These are phyloP conservation scores for Fusarium tanahbumbuense DNA, from an alignment of 2,329 filamentous ascomycete species.

Conservation along the genomic window DNA sequence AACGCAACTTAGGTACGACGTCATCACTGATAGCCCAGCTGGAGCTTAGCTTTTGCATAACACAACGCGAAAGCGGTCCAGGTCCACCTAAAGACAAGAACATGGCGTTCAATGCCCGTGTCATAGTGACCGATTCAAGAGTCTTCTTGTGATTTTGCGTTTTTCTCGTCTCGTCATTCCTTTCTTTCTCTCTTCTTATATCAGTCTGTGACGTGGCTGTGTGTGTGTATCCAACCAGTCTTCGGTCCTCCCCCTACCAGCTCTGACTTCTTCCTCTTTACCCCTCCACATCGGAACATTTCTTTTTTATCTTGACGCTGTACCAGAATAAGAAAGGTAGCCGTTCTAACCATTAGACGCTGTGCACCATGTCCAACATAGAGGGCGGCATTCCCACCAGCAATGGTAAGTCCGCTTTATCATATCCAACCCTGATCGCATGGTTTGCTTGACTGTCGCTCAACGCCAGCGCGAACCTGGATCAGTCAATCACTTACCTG, in stretches of 20 bases:
- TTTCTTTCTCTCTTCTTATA: neutral
- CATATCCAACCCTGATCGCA: neutral
- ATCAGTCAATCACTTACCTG: neutral
- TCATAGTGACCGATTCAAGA: constrained; percentile 28
- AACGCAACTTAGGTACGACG: constrained; percentile 16
- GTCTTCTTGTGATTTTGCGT: constrained; percentile 8
- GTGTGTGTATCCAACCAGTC: constrained; percentile 6
- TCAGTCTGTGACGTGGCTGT: constrained; percentile 31
- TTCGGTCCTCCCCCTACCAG: constrained; percentile 6
- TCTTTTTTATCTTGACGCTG: constrained; percentile 3
- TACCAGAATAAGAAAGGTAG: neutral
- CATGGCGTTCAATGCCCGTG: constrained; percentile 35
- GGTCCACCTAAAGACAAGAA: constrained; percentile 37
- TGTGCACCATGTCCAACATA: constrained; percentile 34
- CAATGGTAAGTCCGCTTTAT: constrained; percentile 38
- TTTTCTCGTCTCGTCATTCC: constrained; percentile 5
- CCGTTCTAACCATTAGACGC: neutral
- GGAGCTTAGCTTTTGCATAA: constrained; percentile 12
- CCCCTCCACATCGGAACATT: constrained; percentile 16
- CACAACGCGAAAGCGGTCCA: constrained; percentile 38
- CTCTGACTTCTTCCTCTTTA: constrained; percentile 5
- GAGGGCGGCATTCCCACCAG: constrained; percentile 12
- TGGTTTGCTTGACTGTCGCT: neutral
- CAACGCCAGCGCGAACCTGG: neutral
- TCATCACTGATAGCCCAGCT: constrained; percentile 20